Base-by-base conservation (phyloP, 257 asterid genomes). In the Rehmannia glutinosa region DNA sequence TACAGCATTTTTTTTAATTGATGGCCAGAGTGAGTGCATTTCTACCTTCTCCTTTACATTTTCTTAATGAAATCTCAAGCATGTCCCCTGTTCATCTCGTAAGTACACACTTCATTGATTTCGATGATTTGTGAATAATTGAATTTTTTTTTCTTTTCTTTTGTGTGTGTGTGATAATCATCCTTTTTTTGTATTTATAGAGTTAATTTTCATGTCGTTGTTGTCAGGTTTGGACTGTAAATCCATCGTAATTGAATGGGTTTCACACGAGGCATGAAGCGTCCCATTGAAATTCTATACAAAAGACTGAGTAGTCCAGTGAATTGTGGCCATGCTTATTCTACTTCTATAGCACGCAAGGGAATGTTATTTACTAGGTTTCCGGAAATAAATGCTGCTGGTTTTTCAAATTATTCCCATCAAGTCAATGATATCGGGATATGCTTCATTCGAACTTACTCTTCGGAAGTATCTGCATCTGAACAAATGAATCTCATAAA, bases 401-500 rank as follows among this genome's bases (percentile, higher is more conserved):
- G 33, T 35, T 47, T 61, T 62, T 65, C 81, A 49, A 73, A 56
- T 33, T 66, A 64, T 72, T 65, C 69, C 25, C 55, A 64, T 66
- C 50, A 62, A 13, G 41, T 41, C 39, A 58, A 61, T 67, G 30
- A 57, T 66, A 55, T 54, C 47, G 77, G 79, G 63, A 54, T 75
- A 52, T 72, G 56, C 64, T 65, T 62, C 51, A 71, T 71, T 23
- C 81, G 89, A 41, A 72, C 75, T 53, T 86, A 84, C 77, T 77
- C 96, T 0, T 69, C 86, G 32, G 90, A 82, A 68, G 78, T 66
- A 43, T 81, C 99, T 62, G 51, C 88, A 42, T 39, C 90, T 0
- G 97, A 87, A 58, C 96, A 94, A 80, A 68, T 77, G 78, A 83
- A 73, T 76, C 89, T 91, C 62, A 88, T 91, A 51, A 94, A 88